Evolutionary conservation across 345 rosid genomes (phyloP).

Genomic region (Chamaenerion angustifolium): DNA sequence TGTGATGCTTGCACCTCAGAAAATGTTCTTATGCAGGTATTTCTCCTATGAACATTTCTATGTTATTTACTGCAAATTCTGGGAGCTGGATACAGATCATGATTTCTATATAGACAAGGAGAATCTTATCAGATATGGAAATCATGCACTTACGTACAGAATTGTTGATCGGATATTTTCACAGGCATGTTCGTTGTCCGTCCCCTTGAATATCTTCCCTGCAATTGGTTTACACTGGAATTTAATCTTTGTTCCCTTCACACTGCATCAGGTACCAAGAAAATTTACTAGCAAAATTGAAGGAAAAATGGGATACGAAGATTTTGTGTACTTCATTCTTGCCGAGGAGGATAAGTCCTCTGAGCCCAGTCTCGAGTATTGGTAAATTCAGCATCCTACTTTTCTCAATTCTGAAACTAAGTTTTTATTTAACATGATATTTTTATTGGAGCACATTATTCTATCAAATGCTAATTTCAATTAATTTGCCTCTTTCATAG

Average conservation of each 20-base stretch:
- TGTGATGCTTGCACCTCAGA: not conserved
- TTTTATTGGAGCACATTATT: not conserved
- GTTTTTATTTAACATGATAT: not conserved
- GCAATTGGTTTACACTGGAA: too few species aligned
- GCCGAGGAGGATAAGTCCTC: conserved; percentile 91
- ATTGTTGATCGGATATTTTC: conserved; percentile 79
- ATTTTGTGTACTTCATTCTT: conserved; percentile 82
- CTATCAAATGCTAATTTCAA: not conserved
- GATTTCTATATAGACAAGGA: conserved; percentile 74
- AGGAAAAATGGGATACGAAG: conserved; percentile 93
- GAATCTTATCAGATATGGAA: conserved; percentile 68
- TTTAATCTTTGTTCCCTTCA: too few species aligned
- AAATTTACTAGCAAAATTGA: conserved; percentile 49
- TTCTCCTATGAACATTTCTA: conserved; percentile 89
- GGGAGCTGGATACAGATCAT: conserved; percentile 76
- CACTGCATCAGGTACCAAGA: conserved; percentile 44
- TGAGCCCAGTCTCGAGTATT: conserved; percentile 75
- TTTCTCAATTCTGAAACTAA: not conserved
- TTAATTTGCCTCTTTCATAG: conserved; percentile 18
- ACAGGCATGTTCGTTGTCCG: conserved; percentile 30
- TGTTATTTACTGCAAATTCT: conserved; percentile 75
- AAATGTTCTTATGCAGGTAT: conserved; percentile 36
- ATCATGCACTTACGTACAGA: conserved; percentile 77
- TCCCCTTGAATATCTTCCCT: not conserved
- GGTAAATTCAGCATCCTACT: conserved; percentile 26